These are phyloP conservation scores for Erysimum cheiranthoides DNA, from an alignment of 345 rosid species.

Conservation along the genomic window DNA sequence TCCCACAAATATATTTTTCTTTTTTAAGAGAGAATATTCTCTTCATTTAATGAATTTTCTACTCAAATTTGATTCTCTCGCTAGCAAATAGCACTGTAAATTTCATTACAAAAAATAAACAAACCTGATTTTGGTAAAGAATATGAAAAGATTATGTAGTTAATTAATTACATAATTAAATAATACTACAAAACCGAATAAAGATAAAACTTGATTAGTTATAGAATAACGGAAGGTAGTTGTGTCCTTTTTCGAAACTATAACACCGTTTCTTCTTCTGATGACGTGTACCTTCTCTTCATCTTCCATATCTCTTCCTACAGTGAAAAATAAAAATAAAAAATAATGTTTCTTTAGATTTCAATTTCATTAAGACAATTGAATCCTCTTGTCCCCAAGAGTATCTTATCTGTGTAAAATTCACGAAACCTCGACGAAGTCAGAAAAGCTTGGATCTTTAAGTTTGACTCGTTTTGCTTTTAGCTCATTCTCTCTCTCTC, in stretches of 20 bases:
- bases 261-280: conserved; percentile 31
- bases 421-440: conserved; percentile 38
- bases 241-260: conserved; percentile 39
- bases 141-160: conserved; percentile 1
- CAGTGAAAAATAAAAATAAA: not conserved
- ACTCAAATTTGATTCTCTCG: conserved; percentile 25
- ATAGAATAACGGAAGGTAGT: conserved; percentile 38
- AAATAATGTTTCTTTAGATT: conserved; percentile 17
- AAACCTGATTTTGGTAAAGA: not conserved
- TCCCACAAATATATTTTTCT: conserved; percentile 5
- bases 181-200: conserved; percentile 17
- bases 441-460: conserved; percentile 43
- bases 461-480: conserved; percentile 39
- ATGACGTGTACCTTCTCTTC: conserved; percentile 42
- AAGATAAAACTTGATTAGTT: conserved; percentile 28
- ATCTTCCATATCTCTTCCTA: conserved; percentile 38
- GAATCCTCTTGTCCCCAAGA: conserved; percentile 34
- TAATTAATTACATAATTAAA: conserved; percentile 21
- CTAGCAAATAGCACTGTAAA: conserved; percentile 9
- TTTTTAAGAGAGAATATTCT: conserved; percentile 8
- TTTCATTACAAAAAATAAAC: conserved; percentile 9
- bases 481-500: conserved; percentile 9
- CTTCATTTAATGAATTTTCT: not conserved
- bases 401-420: conserved; percentile 34
- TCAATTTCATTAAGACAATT: conserved; percentile 38